Evolutionary conservation across 2,329 filamentous ascomycete genomes (phyloP).

Genomic region (Rasamsonia emersonii): DNA sequence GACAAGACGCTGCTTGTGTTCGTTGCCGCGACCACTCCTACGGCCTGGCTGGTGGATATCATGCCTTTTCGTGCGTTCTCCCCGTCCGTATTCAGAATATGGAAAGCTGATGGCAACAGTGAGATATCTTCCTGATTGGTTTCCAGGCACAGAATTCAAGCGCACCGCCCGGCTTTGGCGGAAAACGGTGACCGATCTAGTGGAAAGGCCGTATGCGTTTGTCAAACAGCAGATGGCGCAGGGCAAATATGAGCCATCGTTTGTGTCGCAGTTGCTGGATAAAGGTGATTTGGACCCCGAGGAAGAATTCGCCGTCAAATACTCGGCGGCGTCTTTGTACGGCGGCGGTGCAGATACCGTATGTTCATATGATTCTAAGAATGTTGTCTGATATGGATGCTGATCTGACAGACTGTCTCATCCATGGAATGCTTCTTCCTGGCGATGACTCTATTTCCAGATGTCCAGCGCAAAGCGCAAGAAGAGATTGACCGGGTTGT

Average conservation of each 20-base stretch:
- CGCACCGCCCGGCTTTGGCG: constrained; percentile 29
- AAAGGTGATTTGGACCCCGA: no score
- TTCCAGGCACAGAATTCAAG: constrained; percentile 6
- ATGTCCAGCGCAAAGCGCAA: constrained; percentile 40
- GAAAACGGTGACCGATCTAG: constrained; percentile 18
- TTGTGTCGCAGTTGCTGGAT: not conserved
- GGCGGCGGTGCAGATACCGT: constrained; percentile 27
- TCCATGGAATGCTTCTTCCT: not conserved
- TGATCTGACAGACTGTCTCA: not conserved
- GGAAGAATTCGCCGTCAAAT: constrained; percentile 26
- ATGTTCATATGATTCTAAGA: no score
- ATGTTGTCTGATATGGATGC: no score
- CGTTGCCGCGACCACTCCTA: constrained; percentile 31
- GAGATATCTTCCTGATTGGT: constrained; percentile 6
- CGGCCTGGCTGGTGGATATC: constrained; percentile 39
- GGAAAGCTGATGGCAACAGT: no score
- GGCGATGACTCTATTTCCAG: constrained; percentile 40
- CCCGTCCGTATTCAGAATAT: no score
- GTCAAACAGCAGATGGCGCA: constrained; percentile 10
- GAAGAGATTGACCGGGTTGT: constrained; percentile 25
- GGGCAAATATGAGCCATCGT: constrained; percentile 9
- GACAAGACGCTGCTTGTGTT: constrained; percentile 34
- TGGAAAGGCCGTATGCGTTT: constrained; percentile 31
- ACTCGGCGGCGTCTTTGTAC: constrained; percentile 30
- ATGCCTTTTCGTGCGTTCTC: constrained; percentile 35